Evolutionary conservation across 345 rosid genomes (phyloP).

Genomic region (Sonneratia caseolaris): DNA sequence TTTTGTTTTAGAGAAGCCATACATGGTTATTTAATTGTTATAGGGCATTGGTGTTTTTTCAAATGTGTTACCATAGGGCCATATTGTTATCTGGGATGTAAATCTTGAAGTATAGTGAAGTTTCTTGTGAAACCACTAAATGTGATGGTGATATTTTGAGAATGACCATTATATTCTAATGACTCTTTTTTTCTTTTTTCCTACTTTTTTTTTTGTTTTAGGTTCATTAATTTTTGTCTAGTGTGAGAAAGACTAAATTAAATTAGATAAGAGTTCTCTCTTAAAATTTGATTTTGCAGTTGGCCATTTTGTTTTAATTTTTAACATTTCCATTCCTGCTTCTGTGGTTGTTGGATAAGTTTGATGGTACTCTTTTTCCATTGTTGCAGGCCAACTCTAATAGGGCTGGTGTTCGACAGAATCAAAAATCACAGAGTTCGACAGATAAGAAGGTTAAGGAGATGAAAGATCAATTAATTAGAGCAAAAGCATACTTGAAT

Average conservation of each 20-base stretch:
- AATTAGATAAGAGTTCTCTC: neutral
- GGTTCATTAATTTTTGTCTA: neutral
- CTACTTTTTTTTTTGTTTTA: neutral
- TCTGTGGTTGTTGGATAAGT: neutral
- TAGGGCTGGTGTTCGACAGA: slow-evolving; percentile 17
- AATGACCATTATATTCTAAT: neutral
- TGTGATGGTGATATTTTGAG: neutral
- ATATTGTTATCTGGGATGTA: neutral
- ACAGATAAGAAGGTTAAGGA: slow-evolving; percentile 53
- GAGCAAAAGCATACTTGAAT: slow-evolving; percentile 65
- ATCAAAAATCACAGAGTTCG: slow-evolving; percentile 21
- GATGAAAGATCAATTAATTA: slow-evolving; percentile 72
- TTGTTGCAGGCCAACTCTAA: slow-evolving; percentile 25
- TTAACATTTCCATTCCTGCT: slow-evolving; percentile 6
- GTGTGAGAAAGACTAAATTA: neutral
- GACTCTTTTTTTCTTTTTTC: neutral
- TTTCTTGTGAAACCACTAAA: neutral
- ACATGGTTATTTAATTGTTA: neutral
- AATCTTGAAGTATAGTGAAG: neutral
- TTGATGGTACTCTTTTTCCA: neutral
- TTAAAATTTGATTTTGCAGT: neutral
- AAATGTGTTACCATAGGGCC: neutral
- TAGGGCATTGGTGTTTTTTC: neutral
- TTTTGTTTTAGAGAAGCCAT: neutral
- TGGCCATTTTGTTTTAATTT: neutral